Evolutionary conservation across 2,329 filamentous ascomycete genomes (phyloP), one percentile per base, ranked within the genome.

Genomic region (Pseudogymnoascus sp.): DNA sequence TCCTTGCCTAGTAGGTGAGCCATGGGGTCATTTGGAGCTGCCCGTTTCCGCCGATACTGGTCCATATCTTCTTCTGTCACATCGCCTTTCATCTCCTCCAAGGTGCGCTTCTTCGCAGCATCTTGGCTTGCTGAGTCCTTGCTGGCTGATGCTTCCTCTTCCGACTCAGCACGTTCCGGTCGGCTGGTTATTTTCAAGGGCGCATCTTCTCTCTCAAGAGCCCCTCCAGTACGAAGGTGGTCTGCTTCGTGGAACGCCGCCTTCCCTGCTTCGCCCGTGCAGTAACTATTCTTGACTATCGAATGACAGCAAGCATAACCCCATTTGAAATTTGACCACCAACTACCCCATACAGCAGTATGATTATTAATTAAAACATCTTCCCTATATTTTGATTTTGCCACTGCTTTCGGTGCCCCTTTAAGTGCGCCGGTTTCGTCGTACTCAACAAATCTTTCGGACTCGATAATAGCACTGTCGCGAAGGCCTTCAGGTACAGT

Each of bases 301-400:
- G 92, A 96, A 74, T 96, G 92, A 79, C 95, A 99, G 75, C 95
- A 99, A 21, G 90, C 84, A 75, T 96, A 99, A 1, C 95, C 95
- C 95, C 95, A 99, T 75, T 88, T 84, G 77, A 97, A 97, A 72
- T 91, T 87, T 62, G 86, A 85, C 95, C 95, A 99, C 95, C 95
- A 99, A 71, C 92, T 96, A 60, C 95, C 95, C 90, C 92, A 99
- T 2, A 96, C 88, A 0, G 89, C 88, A 2, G 86, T 91, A 77
- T 99, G 95, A 72, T 99, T 99, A 78, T 96, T 93, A 74, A 89
- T 83, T 62, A 89, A 79, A 0, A 97, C 81, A 71, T 99, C 91
- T 73, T 99, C 95, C 4, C 87, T 77, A 72, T 99, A 99, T 74
- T 97, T 97, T 42, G 91, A 96, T 74, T 90, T 93, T 61, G 88